phyloP scores from a whole-genome alignment of 257 asterid species.

The Echium plantagineum region DNA sequence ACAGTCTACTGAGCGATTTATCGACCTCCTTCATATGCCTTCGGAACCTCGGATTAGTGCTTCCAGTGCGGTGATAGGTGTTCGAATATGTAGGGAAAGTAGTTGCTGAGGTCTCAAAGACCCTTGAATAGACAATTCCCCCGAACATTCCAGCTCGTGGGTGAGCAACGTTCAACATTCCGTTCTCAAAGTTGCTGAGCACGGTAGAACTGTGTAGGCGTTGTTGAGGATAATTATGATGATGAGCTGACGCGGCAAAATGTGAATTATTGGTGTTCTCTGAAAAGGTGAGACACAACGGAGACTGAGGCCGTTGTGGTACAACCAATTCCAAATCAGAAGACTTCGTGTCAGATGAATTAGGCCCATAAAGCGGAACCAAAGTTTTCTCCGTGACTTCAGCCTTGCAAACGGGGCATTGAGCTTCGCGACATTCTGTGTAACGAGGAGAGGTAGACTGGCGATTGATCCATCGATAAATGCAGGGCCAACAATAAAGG shows the following conservation, averaged over 20 bases:
- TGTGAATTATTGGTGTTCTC: slow-evolving; percentile 16
- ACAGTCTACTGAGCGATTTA: slow-evolving; percentile 46
- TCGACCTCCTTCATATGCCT: slow-evolving; percentile 39
- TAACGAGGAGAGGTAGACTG: slow-evolving; percentile 19
- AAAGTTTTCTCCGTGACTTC: slow-evolving; percentile 43
- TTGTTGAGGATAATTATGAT: slow-evolving; percentile 13
- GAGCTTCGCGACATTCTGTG: slow-evolving; percentile 27
- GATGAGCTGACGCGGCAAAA: slow-evolving; percentile 23
- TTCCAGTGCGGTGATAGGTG: slow-evolving; percentile 27
- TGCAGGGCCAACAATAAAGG: slow-evolving; percentile 93
- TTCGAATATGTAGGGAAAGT: slow-evolving; percentile 37
- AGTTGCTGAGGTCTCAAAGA: slow-evolving; percentile 47
- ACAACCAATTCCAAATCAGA: slow-evolving; percentile 15
- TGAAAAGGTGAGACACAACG: slow-evolving; percentile 33
- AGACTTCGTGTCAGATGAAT: slow-evolving; percentile 21
- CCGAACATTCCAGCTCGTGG: slow-evolving; percentile 52
- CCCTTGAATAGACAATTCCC: slow-evolving; percentile 63
- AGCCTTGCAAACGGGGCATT: slow-evolving; percentile 71
- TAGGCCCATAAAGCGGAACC: slow-evolving; percentile 68
- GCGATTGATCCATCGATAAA: slow-evolving; percentile 59
- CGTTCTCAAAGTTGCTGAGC: too few relatives aligned
- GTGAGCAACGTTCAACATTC: slow-evolving; percentile 13
- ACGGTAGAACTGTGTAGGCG: slow-evolving; percentile 6
- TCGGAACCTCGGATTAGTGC: slow-evolving; percentile 40
- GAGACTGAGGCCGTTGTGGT: slow-evolving; percentile 38